Conservation (phyloP, 2,329 filamentous ascomycete species). For the Truncatella angustata region DNA sequence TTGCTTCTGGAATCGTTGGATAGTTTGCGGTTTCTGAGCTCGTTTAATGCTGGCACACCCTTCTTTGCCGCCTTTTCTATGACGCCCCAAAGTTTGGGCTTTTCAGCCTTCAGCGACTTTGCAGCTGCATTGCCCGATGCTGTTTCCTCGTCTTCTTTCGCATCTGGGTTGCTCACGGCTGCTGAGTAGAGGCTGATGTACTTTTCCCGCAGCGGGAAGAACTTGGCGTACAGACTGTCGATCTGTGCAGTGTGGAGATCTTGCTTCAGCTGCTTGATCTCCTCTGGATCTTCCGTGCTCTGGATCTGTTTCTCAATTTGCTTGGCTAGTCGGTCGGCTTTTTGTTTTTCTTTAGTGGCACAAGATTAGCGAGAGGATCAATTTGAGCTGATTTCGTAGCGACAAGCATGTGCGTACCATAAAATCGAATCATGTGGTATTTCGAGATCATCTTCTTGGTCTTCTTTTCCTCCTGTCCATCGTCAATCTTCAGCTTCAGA, state of each 20-base stretch:
- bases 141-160: slow-evolving; percentile 37
- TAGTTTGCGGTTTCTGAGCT: slow-evolving; percentile 26
- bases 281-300: slow-evolving; percentile 47
- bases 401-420: slow-evolving; percentile 59
- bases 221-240: slow-evolving; percentile 72
- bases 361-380: slow-evolving; percentile 10
- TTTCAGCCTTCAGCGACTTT: slow-evolving; percentile 42
- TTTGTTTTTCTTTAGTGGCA: slow-evolving; percentile 68
- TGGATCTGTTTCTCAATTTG: slow-evolving; percentile 59
- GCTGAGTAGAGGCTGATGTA: slow-evolving; percentile 65
- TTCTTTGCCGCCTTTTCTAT: slow-evolving; percentile 61
- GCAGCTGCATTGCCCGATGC: slow-evolving; percentile 38
- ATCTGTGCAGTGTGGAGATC: slow-evolving; percentile 68
- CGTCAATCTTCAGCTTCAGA: slow-evolving; percentile 62
- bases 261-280: slow-evolving; percentile 48
- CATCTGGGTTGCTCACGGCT: slow-evolving; percentile 17
- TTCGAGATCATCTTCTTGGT: slow-evolving; percentile 70
- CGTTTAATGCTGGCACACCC: slow-evolving; percentile 21
- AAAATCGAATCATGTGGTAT: slow-evolving; percentile 84
- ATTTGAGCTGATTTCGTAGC: no score
- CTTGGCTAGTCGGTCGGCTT: slow-evolving; percentile 66
- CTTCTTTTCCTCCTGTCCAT: slow-evolving; percentile 58
- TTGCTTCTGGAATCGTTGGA: slow-evolving; percentile 13
- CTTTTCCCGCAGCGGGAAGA: slow-evolving; percentile 67
- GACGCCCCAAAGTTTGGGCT: slow-evolving; percentile 64